phyloP scores from a whole-genome alignment of 306 rosid genomes.

The Vigna hirtella region DNA sequence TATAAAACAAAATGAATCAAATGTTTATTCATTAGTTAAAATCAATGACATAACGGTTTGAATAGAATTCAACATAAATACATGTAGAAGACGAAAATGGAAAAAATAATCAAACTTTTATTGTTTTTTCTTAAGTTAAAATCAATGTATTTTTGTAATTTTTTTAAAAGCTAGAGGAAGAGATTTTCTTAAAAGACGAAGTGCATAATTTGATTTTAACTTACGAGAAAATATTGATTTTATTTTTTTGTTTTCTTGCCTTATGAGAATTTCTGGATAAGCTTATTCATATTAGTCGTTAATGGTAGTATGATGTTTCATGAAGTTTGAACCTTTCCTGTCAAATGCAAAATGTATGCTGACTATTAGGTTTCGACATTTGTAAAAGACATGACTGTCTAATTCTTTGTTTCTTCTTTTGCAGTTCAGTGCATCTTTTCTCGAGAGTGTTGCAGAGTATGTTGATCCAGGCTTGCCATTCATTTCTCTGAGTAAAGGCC shows the following conservation, averaged over 20 bases:
- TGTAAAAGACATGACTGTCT: slow-evolving; percentile 17
- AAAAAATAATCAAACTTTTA: not conserved
- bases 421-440: slow-evolving; percentile 89
- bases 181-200: not conserved
- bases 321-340: not conserved
- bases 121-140: not conserved
- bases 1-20: not conserved
- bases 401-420: slow-evolving; percentile 43
- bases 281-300: not conserved
- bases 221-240: not conserved
- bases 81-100: not conserved
- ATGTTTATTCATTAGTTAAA: not conserved
- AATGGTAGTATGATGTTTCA: not conserved
- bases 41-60: not conserved
- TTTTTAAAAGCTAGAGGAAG: not conserved
- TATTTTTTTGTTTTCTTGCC: not conserved
- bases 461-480: slow-evolving; percentile 89
- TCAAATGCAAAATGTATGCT: slow-evolving; percentile 9
- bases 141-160: not conserved
- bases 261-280: not conserved
- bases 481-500: slow-evolving; percentile 92
- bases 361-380: slow-evolving; percentile 13
- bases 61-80: not conserved
- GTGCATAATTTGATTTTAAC: not conserved
- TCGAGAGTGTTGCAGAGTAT: slow-evolving; percentile 77